Percentiles rank a stretch among this genome's conserved stretches.
Conservation (phyloP, 306 rosid species). For the Glycyrrhiza uralensis region DNA sequence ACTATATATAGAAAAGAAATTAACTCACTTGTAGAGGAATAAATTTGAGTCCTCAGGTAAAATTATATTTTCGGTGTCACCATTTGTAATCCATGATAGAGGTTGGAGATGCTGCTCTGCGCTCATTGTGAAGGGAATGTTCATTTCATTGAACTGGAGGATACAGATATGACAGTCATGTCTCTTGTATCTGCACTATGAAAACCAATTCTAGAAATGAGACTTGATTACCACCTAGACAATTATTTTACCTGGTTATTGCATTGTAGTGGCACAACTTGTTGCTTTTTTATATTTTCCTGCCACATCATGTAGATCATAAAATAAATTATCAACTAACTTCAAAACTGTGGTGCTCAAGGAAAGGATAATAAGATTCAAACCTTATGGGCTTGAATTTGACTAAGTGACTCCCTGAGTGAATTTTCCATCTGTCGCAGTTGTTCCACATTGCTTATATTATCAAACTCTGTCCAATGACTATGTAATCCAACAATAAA, state of each 20-base stretch:
- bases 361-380: too few species aligned
- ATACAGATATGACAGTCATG: conserved; percentile 4
- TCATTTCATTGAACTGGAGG: conserved; percentile 67
- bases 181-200: not conserved
- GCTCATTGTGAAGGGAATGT: conserved; percentile 58
- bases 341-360: too few species aligned
- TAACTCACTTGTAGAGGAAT: conserved; percentile 53
- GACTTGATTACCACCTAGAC: not conserved
- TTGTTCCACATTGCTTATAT: conserved; percentile 57
- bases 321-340: too few species aligned
- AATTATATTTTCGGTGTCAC: conserved; percentile 33
- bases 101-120: conserved; percentile 70
- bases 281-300: conserved; percentile 71
- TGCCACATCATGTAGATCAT: not conserved
- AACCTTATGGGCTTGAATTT: conserved; percentile 67
- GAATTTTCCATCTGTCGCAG: conserved; percentile 75
- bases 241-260: conserved; percentile 62
- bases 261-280: conserved; percentile 66
- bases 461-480: conserved; percentile 56
- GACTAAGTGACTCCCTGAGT: conserved; percentile 60
- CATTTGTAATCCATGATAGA: conserved; percentile 55
- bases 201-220: not conserved
- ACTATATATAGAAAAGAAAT: not conserved
- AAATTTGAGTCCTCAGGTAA: conserved; percentile 57
- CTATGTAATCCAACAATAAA: conserved; percentile 37